Percentiles rank a stretch among this genome's conserved stretches.
phyloP scores from a whole-genome alignment of 2,329 filamentous ascomycete species.

The Aspergillus neoniger region DNA sequence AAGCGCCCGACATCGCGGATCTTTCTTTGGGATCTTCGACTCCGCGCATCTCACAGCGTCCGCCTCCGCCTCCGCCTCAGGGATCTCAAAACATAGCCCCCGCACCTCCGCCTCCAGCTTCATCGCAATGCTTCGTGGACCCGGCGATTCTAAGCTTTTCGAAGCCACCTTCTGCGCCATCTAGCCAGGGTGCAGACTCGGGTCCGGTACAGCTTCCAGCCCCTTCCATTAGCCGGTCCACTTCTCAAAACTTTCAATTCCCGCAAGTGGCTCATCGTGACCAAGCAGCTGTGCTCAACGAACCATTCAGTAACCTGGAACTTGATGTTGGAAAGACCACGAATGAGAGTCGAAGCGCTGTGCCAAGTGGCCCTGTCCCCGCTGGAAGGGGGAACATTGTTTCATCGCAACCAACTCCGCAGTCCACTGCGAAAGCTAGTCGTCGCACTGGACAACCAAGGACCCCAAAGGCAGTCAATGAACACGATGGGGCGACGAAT shows the following conservation, averaged over 20 bases:
- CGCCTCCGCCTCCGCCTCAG: constrained; percentile 21
- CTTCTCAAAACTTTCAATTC: constrained; percentile 14
- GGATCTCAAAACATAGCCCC: constrained; percentile 17
- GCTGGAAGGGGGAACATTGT: constrained; percentile 21
- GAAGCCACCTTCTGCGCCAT: constrained; percentile 29
- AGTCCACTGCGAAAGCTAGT: constrained; percentile 41
- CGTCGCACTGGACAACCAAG: constrained; percentile 50
- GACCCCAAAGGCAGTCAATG: constrained; percentile 38
- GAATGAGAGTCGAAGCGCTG: constrained; percentile 12
- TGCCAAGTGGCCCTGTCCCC: constrained; percentile 17
- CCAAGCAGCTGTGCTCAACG: constrained; percentile 42
- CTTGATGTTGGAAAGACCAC: constrained; percentile 30
- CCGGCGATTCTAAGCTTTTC: constrained; percentile 77
- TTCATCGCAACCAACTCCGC: constrained; percentile 27
- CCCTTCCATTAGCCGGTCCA: constrained; percentile 32
- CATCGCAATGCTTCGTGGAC: constrained; percentile 65
- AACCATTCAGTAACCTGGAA: constrained; percentile 49
- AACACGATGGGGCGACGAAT: constrained; percentile 35
- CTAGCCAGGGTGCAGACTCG: constrained; percentile 10
- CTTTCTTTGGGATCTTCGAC: constrained; percentile 40
- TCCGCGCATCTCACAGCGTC: constrained; percentile 19
- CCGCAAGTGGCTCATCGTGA: constrained; percentile 23
- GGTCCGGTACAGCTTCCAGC: constrained; percentile 19
- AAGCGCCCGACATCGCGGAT: constrained; percentile 61
- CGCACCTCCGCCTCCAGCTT: constrained; percentile 31